These are phyloP conservation scores for Suhomyces coccinellae DNA, from an alignment of 1,139 yeast genomes.

Conservation along the genomic window DNA sequence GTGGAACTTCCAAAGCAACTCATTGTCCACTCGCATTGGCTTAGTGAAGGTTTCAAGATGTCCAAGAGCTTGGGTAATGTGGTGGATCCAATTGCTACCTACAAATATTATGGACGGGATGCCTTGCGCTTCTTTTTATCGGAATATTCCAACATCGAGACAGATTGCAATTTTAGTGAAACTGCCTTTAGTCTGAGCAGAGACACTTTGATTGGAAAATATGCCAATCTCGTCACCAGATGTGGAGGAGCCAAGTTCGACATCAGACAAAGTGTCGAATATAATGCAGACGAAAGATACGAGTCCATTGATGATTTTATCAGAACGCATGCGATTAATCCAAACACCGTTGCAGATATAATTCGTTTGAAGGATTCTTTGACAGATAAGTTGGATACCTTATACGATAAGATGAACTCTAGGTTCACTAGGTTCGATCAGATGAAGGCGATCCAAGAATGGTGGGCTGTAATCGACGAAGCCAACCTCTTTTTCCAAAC, in stretches of 20 bases:
- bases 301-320: conserved; percentile 28
- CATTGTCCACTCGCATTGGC: conserved; percentile 94
- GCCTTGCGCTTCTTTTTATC: conserved; percentile 73
- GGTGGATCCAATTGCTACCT: conserved; percentile 79
- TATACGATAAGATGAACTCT: conserved; percentile 37
- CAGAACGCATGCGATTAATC: conserved; percentile 14
- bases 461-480: conserved; percentile 61
- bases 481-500: conserved; percentile 66
- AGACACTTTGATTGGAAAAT: conserved; percentile 73
- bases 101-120: conserved; percentile 67
- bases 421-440: conserved; percentile 53
- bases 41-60: conserved; percentile 88
- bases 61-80: conserved; percentile 92
- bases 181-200: conserved; percentile 56
- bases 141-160: conserved; percentile 71
- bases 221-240: conserved; percentile 76
- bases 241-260: conserved; percentile 71
- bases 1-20: conserved; percentile 69
- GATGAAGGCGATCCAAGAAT: conserved; percentile 56
- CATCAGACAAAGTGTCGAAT: conserved; percentile 47
- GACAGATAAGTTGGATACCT: conserved; percentile 18
- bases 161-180: conserved; percentile 79
- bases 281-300: conserved; percentile 22
- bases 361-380: conserved; percentile 22
- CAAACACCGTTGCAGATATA: conserved; percentile 17